A percentile compares a stretch with the other conserved stretches of the same genome.
phyloP scores from a whole-genome alignment of 2,329 filamentous ascomycete genomes.

The Beauveria asiatica region DNA sequence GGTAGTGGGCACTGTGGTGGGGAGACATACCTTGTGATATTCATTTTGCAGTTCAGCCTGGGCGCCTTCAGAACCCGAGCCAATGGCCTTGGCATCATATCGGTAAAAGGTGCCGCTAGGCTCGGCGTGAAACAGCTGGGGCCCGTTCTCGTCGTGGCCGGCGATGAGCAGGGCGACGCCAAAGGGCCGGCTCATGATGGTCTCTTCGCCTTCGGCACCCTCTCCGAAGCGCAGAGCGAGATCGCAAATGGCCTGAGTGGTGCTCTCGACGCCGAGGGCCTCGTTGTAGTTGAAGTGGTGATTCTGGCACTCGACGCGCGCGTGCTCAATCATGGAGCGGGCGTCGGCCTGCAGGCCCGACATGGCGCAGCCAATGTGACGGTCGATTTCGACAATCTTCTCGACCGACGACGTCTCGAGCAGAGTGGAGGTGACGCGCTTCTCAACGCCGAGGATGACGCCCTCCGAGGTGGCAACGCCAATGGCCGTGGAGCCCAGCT shows the following conservation, averaged over 20 bases:
- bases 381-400: slow-evolving; percentile 99
- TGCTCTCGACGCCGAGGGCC: slow-evolving; percentile 89
- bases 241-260: slow-evolving; percentile 98
- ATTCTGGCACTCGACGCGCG: slow-evolving; percentile 92
- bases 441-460: slow-evolving; percentile 95
- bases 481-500: slow-evolving; percentile 96
- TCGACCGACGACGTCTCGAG: slow-evolving; percentile 97
- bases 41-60: slow-evolving; percentile 98
- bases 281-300: slow-evolving; percentile 98
- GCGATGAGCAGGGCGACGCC: slow-evolving; percentile 95
- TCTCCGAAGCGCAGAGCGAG: slow-evolving; percentile 93
- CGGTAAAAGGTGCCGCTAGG: slow-evolving; percentile 97
- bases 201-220: slow-evolving; percentile 94
- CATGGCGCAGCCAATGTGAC: slow-evolving; percentile 98
- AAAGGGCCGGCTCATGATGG: slow-evolving; percentile 96
- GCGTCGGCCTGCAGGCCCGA: slow-evolving; percentile 95
- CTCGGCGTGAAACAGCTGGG: slow-evolving; percentile 95
- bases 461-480: slow-evolving; percentile 93
- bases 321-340: slow-evolving; percentile 95
- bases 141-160: slow-evolving; percentile 93
- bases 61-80: slow-evolving; percentile 91
- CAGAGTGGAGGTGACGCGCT: slow-evolving; percentile 94
- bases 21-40: slow-evolving; percentile 71
- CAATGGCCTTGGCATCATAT: slow-evolving; percentile 98
- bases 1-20: neutral